Conservation (phyloP, 306 rosid genomes). For the Neltuma alba region DNA sequence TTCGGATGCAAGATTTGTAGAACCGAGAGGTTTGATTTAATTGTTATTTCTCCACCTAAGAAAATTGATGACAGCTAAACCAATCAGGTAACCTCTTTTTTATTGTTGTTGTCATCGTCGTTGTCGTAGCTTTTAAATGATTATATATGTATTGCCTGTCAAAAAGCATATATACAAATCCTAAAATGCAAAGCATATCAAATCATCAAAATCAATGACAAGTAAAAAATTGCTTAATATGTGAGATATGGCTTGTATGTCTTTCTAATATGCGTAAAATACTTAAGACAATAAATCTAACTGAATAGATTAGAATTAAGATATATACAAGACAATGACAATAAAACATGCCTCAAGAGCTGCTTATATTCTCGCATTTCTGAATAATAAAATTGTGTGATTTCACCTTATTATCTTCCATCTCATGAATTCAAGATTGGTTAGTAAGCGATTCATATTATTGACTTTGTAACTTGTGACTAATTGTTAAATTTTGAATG, state of each 20-base stretch:
- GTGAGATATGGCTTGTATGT: background rate
- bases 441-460: background rate
- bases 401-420: background rate
- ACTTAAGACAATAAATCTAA: background rate
- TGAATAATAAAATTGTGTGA: background rate
- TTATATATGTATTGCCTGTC: background rate
- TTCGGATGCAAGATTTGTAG: background rate
- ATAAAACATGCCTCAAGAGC: background rate
- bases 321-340: background rate
- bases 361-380: background rate
- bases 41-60: no score
- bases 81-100: background rate
- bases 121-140: background rate
- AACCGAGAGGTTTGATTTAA: background rate
- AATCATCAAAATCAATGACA: background rate
- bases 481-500: background rate
- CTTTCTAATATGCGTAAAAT: background rate
- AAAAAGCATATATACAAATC: background rate
- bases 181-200: background rate
- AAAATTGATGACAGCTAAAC: background rate
- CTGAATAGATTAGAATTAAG: background rate
- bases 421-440: background rate
- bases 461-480: background rate
- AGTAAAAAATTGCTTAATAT: background rate
- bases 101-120: background rate